These are phyloP conservation scores for Nemophila menziesii DNA, from an alignment of 257 asterid species.

Conservation along the genomic window DNA sequence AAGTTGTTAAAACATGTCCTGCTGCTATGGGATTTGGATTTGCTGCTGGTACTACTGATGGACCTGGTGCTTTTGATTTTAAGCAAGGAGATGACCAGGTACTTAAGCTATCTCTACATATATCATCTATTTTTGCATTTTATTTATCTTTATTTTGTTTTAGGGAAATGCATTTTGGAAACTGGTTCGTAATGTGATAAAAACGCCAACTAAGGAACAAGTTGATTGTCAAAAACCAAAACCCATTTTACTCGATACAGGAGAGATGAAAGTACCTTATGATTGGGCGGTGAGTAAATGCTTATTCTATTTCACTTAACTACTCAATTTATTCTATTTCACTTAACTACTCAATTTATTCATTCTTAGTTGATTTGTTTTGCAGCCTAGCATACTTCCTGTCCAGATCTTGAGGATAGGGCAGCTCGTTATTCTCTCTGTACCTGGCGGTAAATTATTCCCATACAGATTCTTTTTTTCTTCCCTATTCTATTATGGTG, in stretches of 20 bases:
- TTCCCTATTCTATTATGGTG: background rate
- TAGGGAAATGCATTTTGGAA: constrained; percentile 97
- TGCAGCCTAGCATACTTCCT: constrained; percentile 94
- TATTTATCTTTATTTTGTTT: background rate
- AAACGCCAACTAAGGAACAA: constrained; percentile 64
- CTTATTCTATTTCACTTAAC: too few relatives aligned
- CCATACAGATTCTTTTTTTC: constrained; percentile 6
- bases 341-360: background rate
- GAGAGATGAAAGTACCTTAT: constrained; percentile 91
- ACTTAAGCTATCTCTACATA: background rate
- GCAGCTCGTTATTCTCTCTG: constrained; percentile 76
- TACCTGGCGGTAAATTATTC: constrained; percentile 70
- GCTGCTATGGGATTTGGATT: constrained; percentile 99
- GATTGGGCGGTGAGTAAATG: constrained; percentile 91
- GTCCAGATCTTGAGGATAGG: constrained; percentile 90
- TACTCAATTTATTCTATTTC: background rate
- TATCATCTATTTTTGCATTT: too few relatives aligned
- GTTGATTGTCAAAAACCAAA: constrained; percentile 76
- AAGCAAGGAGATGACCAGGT: constrained; percentile 91
- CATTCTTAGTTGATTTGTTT: background rate
- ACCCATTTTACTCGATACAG: constrained; percentile 94
- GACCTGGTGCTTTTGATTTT: constrained; percentile 99
- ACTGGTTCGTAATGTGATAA: constrained; percentile 74
- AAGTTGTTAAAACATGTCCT: constrained; percentile 76
- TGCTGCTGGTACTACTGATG: constrained; percentile 99